Evolutionary conservation across 306 rosid species (phyloP).

Genomic region (Myrica gale): DNA sequence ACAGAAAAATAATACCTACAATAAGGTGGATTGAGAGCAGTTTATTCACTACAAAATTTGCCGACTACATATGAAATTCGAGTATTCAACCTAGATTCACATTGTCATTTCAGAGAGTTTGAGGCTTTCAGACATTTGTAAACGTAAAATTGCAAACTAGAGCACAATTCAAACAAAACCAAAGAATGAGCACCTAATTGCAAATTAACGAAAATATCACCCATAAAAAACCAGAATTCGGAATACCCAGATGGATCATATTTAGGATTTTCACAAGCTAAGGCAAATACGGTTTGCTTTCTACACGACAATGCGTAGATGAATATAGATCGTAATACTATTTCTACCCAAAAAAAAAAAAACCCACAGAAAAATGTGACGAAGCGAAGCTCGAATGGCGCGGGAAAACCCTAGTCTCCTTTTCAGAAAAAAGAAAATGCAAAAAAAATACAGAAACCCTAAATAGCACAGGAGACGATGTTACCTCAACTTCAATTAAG

Average conservation of each 20-base stretch:
- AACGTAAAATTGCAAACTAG: not conserved
- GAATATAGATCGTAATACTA: too few relatives aligned
- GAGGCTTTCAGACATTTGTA: not conserved
- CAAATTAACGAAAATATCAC: slow-evolving; percentile 4
- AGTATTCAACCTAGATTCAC: not conserved
- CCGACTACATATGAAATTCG: not conserved
- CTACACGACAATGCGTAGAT: too few relatives aligned
- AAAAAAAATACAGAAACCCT: not conserved
- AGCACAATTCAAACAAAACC: slow-evolving; percentile 16
- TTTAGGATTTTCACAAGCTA: not conserved
- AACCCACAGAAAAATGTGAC: not conserved
- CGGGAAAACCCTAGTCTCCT: not conserved
- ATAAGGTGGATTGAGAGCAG: not conserved
- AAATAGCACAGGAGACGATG: not conserved
- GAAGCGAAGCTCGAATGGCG: not conserved
- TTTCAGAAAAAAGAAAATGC: not conserved
- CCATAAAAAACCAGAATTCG: not conserved
- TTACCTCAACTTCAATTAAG: not conserved
- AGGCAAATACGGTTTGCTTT: not conserved
- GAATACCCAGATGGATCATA: not conserved
- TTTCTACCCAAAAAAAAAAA: not conserved
- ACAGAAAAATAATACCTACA: not conserved
- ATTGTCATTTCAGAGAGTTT: not conserved
- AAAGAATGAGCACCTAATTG: not conserved
- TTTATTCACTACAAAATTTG: not conserved